Evolutionary conservation across 1,139 yeast species (phyloP).

Genomic region (Pichia sp.): DNA sequence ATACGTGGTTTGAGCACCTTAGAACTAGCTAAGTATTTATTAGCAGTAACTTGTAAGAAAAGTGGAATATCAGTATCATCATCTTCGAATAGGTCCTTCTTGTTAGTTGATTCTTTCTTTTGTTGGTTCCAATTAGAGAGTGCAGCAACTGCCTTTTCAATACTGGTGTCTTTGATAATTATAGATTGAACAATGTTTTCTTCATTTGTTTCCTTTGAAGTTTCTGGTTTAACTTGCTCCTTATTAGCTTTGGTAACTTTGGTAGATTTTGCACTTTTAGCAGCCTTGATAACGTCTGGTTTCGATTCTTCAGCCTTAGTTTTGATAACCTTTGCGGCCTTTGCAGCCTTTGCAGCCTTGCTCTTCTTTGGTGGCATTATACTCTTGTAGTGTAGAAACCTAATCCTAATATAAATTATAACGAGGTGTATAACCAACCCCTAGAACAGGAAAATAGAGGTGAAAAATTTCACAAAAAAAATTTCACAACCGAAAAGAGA

Average conservation of each 20-base stretch:
- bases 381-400: not conserved
- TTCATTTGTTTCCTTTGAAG: constrained; percentile 24
- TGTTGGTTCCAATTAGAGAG: constrained; percentile 40
- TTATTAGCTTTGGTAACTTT: constrained; percentile 5
- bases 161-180: constrained; percentile 20
- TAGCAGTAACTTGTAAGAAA: constrained; percentile 57
- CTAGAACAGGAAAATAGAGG: too few relatives aligned
- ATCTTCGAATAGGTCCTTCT: constrained; percentile 45
- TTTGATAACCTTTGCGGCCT: not conserved
- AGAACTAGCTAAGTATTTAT: constrained; percentile 56
- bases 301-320: too few relatives aligned
- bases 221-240: constrained; percentile 2
- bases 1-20: constrained; percentile 70
- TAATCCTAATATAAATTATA: too few relatives aligned
- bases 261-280: constrained; percentile 3
- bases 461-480: too few relatives aligned
- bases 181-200: constrained; percentile 6
- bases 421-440: too few relatives aligned
- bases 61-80: constrained; percentile 44
- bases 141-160: constrained; percentile 46
- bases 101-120: constrained; percentile 28
- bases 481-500: too few relatives aligned
- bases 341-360: not conserved
- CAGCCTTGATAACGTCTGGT: constrained; percentile 10
- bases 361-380: constrained; percentile 11